Conservation (phyloP, 1,284 basidiomycete genomes). For the Hortiboletus rubellus region DNA sequence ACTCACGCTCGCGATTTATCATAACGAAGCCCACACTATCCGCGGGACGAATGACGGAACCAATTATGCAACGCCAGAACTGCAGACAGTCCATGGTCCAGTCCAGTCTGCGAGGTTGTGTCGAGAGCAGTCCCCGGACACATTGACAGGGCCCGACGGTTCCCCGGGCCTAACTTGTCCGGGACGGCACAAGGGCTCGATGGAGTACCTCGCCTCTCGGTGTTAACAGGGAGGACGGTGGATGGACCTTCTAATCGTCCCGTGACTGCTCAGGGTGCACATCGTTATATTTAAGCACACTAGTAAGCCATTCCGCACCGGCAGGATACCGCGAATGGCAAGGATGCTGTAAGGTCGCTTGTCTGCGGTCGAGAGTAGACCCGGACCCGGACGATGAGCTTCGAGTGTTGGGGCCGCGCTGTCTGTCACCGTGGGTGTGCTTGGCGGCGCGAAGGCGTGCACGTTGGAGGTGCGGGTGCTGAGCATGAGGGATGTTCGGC, state of each 20-base stretch:
- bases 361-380: no score
- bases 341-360: background rate
- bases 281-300: background rate
- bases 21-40: constrained; percentile 2
- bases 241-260: no score
- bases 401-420: no score
- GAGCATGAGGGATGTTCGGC: constrained; percentile 14
- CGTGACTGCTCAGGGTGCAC: background rate
- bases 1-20: background rate
- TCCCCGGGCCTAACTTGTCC: no score
- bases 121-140: no score
- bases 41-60: background rate
- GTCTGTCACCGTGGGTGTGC: no score
- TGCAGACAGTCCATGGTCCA: no score
- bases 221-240: background rate
- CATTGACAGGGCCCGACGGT: no score
- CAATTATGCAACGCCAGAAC: background rate
- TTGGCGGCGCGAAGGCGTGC: constrained; percentile 5
- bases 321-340: background rate
- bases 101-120: background rate
- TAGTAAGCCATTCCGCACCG: background rate
- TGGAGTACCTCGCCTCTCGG: no score
- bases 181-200: no score
- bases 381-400: no score
- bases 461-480: background rate